Evolutionary conservation across 2,329 filamentous ascomycete genomes (phyloP).

Genomic region (Sclerotinia subarctica): DNA sequence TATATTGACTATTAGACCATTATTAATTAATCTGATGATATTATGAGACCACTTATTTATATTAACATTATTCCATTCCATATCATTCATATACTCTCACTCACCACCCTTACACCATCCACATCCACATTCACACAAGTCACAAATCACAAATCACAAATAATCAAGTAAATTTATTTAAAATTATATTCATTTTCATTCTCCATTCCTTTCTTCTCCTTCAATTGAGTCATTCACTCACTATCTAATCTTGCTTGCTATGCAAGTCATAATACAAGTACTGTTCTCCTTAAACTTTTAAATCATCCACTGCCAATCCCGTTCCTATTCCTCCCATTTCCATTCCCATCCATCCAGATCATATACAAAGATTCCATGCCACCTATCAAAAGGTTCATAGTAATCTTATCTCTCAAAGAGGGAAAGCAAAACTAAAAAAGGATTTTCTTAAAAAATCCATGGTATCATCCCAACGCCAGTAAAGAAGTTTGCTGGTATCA

Average conservation of each 20-base stretch:
- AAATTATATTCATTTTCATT: slow-evolving; percentile 4
- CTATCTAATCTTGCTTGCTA: slow-evolving; percentile 6
- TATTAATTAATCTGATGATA: too few species aligned
- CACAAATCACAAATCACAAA: too few species aligned
- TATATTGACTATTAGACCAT: too few species aligned
- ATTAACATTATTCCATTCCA: too few species aligned
- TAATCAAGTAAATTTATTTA: not conserved
- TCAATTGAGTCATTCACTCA: not conserved
- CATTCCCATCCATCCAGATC: slow-evolving; percentile 12
- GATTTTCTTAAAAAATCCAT: slow-evolving; percentile 24
- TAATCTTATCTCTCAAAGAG: slow-evolving; percentile 8
- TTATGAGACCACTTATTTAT: too few species aligned
- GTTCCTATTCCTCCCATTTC: not conserved
- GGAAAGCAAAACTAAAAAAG: not conserved
- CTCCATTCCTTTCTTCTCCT: not conserved
- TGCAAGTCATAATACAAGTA: slow-evolving; percentile 8
- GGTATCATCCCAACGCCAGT: slow-evolving; percentile 37
- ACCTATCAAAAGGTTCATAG: not conserved
- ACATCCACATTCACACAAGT: not conserved
- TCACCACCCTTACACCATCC: too few species aligned
- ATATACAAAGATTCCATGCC: slow-evolving; percentile 15
- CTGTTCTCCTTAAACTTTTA: not conserved
- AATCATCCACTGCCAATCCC: slow-evolving; percentile 9
- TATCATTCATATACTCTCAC: too few species aligned
- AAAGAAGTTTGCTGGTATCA: slow-evolving; percentile 28